phyloP scores from a whole-genome alignment of 768 basidiomycete species.

The Panus rudis region DNA sequence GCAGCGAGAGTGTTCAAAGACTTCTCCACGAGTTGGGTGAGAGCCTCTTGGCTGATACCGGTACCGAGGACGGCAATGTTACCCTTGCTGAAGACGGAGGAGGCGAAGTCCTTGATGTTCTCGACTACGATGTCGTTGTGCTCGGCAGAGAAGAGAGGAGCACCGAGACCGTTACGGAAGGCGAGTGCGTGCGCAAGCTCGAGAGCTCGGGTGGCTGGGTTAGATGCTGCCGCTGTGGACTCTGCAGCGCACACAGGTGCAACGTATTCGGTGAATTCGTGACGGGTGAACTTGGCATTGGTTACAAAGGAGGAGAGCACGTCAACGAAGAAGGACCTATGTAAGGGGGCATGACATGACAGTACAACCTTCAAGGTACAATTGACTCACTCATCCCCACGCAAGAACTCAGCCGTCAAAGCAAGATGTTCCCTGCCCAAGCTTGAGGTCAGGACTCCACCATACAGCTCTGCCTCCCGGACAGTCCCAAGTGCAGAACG shows the following conservation, averaged over 20 bases:
- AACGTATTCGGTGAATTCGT: constrained; percentile 73
- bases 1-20: constrained; percentile 47
- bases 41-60: constrained; percentile 67
- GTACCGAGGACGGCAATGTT: constrained; percentile 86
- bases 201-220: constrained; percentile 65
- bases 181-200: constrained; percentile 87
- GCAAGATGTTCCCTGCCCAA: constrained; percentile 87
- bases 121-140: constrained; percentile 55
- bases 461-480: constrained; percentile 89
- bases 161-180: constrained; percentile 91
- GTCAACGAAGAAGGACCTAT: constrained; percentile 84
- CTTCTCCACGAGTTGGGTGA: constrained; percentile 66
- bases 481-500: constrained; percentile 87
- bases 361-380: not conserved
- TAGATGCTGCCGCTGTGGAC: constrained; percentile 45
- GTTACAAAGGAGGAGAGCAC: constrained; percentile 80
- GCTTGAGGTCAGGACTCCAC: constrained; percentile 81
- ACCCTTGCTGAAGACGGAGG: constrained; percentile 63
- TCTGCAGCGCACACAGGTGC: constrained; percentile 67
- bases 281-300: constrained; percentile 73
- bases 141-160: constrained; percentile 78
- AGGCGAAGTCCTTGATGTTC: constrained; percentile 71
- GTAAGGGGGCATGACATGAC: not conserved
- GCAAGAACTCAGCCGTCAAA: constrained; percentile 90
- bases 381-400: constrained; percentile 86